Conservation (phyloP, 352 stramenopile genomes). For the Phytophthora ohioensis region DNA sequence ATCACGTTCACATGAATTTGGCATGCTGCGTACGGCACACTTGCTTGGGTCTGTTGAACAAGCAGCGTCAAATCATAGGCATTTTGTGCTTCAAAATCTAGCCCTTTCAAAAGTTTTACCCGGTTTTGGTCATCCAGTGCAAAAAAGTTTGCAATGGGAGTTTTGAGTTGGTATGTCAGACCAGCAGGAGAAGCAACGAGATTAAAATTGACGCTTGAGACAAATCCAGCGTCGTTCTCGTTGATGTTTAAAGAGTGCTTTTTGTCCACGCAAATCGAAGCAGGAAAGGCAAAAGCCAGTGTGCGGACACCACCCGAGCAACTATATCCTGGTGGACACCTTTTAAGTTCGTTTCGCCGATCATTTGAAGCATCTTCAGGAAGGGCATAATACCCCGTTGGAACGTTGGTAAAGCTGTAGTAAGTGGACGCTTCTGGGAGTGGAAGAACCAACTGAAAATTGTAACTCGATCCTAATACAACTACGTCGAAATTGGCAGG, state of each 20-base stretch:
- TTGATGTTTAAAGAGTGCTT: slow-evolving; percentile 44
- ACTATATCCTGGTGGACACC: slow-evolving; percentile 51
- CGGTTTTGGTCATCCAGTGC: slow-evolving; percentile 25
- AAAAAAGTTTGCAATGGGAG: slow-evolving; percentile 14
- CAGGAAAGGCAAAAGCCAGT: slow-evolving; percentile 43
- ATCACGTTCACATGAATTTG: slow-evolving; percentile 52
- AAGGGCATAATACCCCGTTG: slow-evolving; percentile 57
- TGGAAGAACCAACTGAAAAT: slow-evolving; percentile 33
- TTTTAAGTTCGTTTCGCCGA: slow-evolving; percentile 44
- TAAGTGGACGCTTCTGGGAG: slow-evolving; percentile 35
- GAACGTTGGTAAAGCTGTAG: slow-evolving; percentile 47
- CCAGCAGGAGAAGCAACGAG: slow-evolving; percentile 33
- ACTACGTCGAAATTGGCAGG: slow-evolving; percentile 31
- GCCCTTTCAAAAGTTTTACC: slow-evolving; percentile 18
- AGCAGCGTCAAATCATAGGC: slow-evolving; percentile 33
- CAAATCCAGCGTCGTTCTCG: slow-evolving; percentile 43
- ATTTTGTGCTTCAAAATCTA: slow-evolving; percentile 32
- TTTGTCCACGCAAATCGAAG: slow-evolving; percentile 47
- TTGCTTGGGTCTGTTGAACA: slow-evolving; percentile 32
- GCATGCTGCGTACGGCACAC: slow-evolving; percentile 33
- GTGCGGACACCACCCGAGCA: slow-evolving; percentile 46
- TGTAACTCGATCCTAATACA: slow-evolving; percentile 13
- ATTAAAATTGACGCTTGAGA: slow-evolving; percentile 48
- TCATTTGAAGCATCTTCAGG: slow-evolving; percentile 45
- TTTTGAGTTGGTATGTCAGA: slow-evolving; percentile 27